phyloP scores from a whole-genome alignment of 169 alveolate species.

The Theileria luwenshuni region DNA sequence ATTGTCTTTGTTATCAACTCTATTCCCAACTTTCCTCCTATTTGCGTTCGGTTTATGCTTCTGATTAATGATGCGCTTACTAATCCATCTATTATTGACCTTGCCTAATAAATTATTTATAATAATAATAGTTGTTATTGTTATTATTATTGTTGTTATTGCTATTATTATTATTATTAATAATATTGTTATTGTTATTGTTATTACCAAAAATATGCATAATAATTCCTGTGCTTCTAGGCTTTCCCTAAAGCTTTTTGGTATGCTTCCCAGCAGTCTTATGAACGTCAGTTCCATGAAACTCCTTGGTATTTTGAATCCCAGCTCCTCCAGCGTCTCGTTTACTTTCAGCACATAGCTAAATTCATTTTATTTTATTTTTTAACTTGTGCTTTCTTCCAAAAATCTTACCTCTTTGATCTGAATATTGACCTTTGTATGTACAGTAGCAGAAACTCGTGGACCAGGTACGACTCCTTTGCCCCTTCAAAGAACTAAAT shows the following conservation, averaged over 20 bases:
- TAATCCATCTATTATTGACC: conserved; percentile 30
- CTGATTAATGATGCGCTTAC: conserved; percentile 19
- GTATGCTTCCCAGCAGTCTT: conserved; percentile 15
- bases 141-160: background rate
- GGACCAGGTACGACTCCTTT: conserved; percentile 12
- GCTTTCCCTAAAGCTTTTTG: conserved; percentile 12
- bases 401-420: background rate
- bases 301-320: conserved; percentile 20
- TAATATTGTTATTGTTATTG: background rate
- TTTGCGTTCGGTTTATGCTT: conserved; percentile 10
- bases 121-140: background rate
- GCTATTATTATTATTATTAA: background rate
- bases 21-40: conserved; percentile 24
- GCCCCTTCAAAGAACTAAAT: conserved; percentile 20
- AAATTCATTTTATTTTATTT: background rate
- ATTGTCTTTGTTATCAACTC: conserved; percentile 10
- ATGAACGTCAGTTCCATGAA: conserved; percentile 24
- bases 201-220: conserved; percentile 25
- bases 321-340: conserved; percentile 13
- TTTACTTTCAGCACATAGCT: conserved; percentile 4
- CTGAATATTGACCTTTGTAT: conserved; percentile 30
- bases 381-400: background rate
- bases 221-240: conserved; percentile 5
- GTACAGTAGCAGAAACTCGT: conserved; percentile 27
- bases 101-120: conserved; percentile 5